These are phyloP conservation scores for Porogramme epimiltina DNA, from an alignment of 1,284 basidiomycete genomes.

Conservation along the genomic window DNA sequence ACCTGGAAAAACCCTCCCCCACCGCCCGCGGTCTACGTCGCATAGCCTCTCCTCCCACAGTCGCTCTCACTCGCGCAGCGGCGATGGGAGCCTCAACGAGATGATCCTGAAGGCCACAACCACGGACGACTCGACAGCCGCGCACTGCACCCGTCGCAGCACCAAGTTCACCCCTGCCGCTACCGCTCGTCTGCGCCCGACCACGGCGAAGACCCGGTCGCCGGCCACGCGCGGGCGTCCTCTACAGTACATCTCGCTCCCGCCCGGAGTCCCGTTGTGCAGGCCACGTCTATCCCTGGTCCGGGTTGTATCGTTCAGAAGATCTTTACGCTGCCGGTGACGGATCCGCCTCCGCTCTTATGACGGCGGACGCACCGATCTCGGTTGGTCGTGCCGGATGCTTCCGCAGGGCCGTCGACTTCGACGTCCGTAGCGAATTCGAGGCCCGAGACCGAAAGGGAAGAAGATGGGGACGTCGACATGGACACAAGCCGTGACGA, in stretches of 20 bases:
- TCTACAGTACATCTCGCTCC: slow-evolving; percentile 27
- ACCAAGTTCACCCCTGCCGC: slow-evolving; percentile 27
- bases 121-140: slow-evolving; percentile 30
- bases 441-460: slow-evolving; percentile 71
- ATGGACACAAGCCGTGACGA: slow-evolving; percentile 46
- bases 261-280: background rate
- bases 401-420: slow-evolving; percentile 42
- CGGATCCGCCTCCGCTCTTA: slow-evolving; percentile 67
- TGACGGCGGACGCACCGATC: slow-evolving; percentile 35
- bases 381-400: slow-evolving; percentile 27
- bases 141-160: slow-evolving; percentile 21
- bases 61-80: slow-evolving; percentile 33
- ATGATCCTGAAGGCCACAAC: slow-evolving; percentile 59
- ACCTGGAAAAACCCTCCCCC: slow-evolving; percentile 19
- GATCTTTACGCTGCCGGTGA: slow-evolving; percentile 68
- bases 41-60: slow-evolving; percentile 28
- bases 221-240: slow-evolving; percentile 25
- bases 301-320: slow-evolving; percentile 58
- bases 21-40: slow-evolving; percentile 27
- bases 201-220: slow-evolving; percentile 24
- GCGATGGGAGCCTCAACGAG: slow-evolving; percentile 52
- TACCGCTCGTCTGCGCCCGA: slow-evolving; percentile 27
- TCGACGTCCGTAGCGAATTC: slow-evolving; percentile 60
- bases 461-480: slow-evolving; percentile 61
- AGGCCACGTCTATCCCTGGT: slow-evolving; percentile 30